Evolutionary conservation across 768 basidiomycete genomes (phyloP).

Genomic region (Tulasnella calospora): DNA sequence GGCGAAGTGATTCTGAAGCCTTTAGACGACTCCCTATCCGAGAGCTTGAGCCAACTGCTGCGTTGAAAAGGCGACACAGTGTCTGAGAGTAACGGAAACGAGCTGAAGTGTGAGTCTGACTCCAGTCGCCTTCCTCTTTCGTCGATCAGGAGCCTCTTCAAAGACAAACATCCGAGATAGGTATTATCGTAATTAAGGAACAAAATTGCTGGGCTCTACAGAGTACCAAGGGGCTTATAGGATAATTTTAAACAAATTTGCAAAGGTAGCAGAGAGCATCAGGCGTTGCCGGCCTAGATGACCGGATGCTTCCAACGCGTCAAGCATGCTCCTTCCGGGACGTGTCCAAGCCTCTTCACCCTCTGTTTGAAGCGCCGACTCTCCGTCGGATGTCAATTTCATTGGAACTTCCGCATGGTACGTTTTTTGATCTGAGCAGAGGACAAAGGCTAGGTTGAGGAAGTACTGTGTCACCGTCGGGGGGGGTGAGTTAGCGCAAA

Average conservation of each 20-base stretch:
- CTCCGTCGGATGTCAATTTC: neutral
- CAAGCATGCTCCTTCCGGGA: neutral
- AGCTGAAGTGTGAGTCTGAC: neutral
- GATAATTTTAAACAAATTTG: neutral
- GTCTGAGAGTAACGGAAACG: too few species aligned
- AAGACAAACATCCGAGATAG: neutral
- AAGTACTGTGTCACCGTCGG: neutral
- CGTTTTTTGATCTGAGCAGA: neutral
- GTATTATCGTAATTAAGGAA: neutral
- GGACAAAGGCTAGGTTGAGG: neutral
- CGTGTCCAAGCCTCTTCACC: neutral
- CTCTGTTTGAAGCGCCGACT: neutral
- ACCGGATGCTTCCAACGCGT: neutral
- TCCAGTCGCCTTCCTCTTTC: neutral
- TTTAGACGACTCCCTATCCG: neutral
- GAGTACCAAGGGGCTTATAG: neutral
- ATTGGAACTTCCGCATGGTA: neutral
- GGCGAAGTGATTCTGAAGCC: neutral
- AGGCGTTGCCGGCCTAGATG: neutral
- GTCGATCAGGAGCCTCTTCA: neutral
- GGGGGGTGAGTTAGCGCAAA: neutral
- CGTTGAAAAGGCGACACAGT: neutral
- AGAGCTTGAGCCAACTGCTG: neutral
- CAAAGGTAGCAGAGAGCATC: neutral
- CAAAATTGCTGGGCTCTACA: neutral